Evolutionary conservation across 1,284 basidiomycete species (phyloP).

Genomic region (Moesziomyces globuligerus): DNA sequence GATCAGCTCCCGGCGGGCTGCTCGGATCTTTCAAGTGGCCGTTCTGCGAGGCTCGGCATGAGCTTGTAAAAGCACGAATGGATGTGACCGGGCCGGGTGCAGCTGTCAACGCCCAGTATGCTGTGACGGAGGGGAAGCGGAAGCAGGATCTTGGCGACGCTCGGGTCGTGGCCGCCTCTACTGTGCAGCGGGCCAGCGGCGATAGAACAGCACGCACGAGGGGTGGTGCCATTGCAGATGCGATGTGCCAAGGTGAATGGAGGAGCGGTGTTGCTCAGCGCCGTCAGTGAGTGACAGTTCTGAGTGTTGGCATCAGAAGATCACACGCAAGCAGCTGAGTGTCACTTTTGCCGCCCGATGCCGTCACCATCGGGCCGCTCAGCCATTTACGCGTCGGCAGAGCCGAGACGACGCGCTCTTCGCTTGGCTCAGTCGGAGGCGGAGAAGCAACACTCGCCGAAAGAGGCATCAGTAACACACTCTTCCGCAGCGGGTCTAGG

Average conservation of each 20-base stretch:
- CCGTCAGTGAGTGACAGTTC: neutral
- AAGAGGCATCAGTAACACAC: too few species aligned
- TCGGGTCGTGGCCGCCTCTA: neutral
- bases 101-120: neutral
- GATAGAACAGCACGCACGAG: neutral
- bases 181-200: neutral
- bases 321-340: constrained; percentile 1
- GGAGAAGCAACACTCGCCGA: constrained; percentile 13
- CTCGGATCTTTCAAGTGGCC: too few species aligned
- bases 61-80: neutral
- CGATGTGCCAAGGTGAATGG: neutral
- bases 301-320: neutral
- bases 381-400: constrained; percentile 10
- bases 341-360: constrained; percentile 7
- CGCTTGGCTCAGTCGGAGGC: neutral
- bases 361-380: neutral
- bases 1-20: neutral
- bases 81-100: constrained; percentile 6
- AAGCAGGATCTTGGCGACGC: neutral
- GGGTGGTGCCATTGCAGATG: neutral
- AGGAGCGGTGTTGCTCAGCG: too few species aligned
- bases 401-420: constrained; percentile 1
- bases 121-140: too few species aligned
- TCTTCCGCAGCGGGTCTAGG: too few species aligned
- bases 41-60: too few species aligned